These are phyloP conservation scores for Lachancea cidri DNA, from an alignment of 805 yeast species.

Conservation along the genomic window DNA sequence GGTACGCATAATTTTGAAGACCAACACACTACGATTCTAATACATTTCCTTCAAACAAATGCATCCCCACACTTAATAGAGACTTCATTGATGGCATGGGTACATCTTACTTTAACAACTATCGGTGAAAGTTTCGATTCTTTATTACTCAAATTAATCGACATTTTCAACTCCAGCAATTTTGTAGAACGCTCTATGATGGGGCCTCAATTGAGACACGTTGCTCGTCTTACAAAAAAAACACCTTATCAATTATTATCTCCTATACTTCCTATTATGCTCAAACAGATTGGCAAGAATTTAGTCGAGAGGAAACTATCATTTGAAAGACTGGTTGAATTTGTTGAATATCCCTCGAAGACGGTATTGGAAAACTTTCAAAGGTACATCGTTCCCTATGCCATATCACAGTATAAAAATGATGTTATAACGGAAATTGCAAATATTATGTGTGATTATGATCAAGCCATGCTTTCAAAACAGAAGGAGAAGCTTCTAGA, in stretches of 20 bases:
- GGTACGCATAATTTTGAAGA: constrained; percentile 39
- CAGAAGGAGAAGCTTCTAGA: constrained; percentile 21
- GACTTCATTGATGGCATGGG: constrained; percentile 56
- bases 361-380: constrained; percentile 66
- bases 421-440: constrained; percentile 46
- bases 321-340: constrained; percentile 54
- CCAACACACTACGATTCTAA: constrained; percentile 41
- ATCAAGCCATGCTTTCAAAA: constrained; percentile 14
- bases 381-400: constrained; percentile 69
- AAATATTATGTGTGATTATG: constrained; percentile 25
- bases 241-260: constrained; percentile 77
- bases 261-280: constrained; percentile 71
- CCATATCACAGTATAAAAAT: constrained; percentile 59
- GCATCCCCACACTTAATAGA: constrained; percentile 46
- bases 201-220: constrained; percentile 56
- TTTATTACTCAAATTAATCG: constrained; percentile 58
- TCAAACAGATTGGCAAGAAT: constrained; percentile 56
- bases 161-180: constrained; percentile 58
- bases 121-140: constrained; percentile 66
- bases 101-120: constrained; percentile 56
- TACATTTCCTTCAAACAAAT: constrained; percentile 38
- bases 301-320: constrained; percentile 46
- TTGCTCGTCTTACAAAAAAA: constrained; percentile 50
- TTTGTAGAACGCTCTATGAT: constrained; percentile 57
- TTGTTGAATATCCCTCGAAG: constrained; percentile 56